Evolutionary conservation across 345 rosid species (phyloP).

Genomic region (Capsella bursapastoris): DNA sequence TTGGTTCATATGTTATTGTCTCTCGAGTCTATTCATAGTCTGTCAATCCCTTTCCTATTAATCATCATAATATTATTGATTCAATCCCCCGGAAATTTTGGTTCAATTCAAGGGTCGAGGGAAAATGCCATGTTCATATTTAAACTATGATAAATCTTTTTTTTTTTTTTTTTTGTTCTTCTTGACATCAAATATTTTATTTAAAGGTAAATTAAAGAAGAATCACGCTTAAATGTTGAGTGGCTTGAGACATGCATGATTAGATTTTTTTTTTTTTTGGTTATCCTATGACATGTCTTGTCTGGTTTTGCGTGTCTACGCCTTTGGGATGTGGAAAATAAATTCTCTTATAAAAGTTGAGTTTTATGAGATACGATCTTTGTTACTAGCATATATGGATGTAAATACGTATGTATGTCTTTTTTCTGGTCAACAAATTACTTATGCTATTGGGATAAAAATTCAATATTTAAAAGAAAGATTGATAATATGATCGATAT

Average conservation of each 20-base stretch:
- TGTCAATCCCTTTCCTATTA: constrained; percentile 11
- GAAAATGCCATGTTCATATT: constrained; percentile 1
- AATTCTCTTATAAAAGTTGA: background rate
- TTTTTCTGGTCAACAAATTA: no score
- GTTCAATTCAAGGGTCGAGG: background rate
- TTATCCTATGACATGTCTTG: constrained; percentile 40
- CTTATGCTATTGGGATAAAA: background rate
- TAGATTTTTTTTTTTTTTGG: constrained; percentile 23
- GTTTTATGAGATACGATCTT: constrained; percentile 7
- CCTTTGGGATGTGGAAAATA: constrained; percentile 7
- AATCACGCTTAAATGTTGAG: constrained; percentile 15
- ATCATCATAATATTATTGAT: constrained; percentile 11
- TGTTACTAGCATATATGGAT: constrained; percentile 3
- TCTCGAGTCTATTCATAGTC: constrained; percentile 17
- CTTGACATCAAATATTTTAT: background rate
- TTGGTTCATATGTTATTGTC: constrained; percentile 16
- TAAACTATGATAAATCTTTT: background rate
- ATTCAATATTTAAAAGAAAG: background rate
- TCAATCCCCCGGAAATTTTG: constrained; percentile 9
- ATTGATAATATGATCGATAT: background rate
- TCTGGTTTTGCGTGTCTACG: constrained; percentile 41
- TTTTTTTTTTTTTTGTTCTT: no score
- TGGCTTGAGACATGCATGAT: constrained; percentile 32
- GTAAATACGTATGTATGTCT: background rate
- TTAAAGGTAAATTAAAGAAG: background rate